These are phyloP conservation scores for Beauveria pseudobassiana DNA, from an alignment of 2,329 filamentous ascomycete species.

Conservation along the genomic window DNA sequence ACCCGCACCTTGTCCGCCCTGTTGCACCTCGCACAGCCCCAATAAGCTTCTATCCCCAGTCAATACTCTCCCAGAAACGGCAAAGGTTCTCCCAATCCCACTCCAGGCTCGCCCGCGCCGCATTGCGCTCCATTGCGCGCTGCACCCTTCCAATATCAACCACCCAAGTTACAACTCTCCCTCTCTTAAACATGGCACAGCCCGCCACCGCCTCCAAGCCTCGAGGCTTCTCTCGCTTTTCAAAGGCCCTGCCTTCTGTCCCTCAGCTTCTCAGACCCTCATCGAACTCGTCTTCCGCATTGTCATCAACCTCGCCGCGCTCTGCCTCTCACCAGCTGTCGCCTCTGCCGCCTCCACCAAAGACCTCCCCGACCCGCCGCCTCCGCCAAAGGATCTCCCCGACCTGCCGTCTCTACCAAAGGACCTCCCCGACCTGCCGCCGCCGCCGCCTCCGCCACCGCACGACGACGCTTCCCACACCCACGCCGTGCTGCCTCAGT, in stretches of 20 bases:
- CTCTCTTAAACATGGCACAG: slow-evolving; percentile 11
- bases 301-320: slow-evolving; percentile 11
- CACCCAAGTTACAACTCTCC: background rate
- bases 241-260: slow-evolving; percentile 49
- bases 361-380: slow-evolving; percentile 19
- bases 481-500: slow-evolving; percentile 12
- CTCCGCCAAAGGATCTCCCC: slow-evolving; percentile 20
- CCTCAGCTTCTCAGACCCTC: slow-evolving; percentile 21
- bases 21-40: background rate
- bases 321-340: slow-evolving; percentile 11
- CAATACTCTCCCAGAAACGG: background rate
- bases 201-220: slow-evolving; percentile 22
- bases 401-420: slow-evolving; percentile 13
- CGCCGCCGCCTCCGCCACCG: slow-evolving; percentile 19
- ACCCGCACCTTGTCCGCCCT: background rate
- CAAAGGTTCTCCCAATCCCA: background rate
- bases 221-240: slow-evolving; percentile 46
- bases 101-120: background rate
- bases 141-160: background rate
- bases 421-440: slow-evolving; percentile 18
- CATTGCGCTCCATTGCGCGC: background rate
- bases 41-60: background rate
- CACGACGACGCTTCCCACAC: slow-evolving; percentile 12
- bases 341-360: slow-evolving; percentile 13
- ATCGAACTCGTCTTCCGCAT: background rate